Conservation (phyloP, 1,139 yeast species). For the Entelexis sorbosivorans region DNA sequence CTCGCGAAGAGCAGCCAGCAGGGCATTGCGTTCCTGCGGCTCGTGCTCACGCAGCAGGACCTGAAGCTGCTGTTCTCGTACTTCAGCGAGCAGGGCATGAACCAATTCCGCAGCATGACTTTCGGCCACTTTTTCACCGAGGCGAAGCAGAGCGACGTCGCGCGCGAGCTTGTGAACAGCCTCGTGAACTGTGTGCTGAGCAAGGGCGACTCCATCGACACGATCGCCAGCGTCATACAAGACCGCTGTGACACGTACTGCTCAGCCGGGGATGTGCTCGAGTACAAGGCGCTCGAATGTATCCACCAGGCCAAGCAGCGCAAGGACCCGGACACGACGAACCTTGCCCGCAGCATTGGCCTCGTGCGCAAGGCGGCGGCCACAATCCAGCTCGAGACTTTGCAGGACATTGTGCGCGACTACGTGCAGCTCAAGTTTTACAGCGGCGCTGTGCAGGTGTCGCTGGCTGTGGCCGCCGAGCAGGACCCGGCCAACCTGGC, state of each 20-base stretch:
- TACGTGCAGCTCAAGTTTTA: constrained; percentile 69
- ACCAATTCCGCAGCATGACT: constrained; percentile 52
- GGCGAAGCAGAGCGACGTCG: constrained; percentile 47
- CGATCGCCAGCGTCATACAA: constrained; percentile 77
- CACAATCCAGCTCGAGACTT: constrained; percentile 63
- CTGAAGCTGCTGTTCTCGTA: constrained; percentile 60
- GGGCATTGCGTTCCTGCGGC: constrained; percentile 76
- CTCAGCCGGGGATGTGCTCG: constrained; percentile 83
- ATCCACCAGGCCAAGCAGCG: constrained; percentile 68
- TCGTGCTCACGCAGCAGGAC: constrained; percentile 61
- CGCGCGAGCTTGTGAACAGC: constrained; percentile 78
- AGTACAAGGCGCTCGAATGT: constrained; percentile 89
- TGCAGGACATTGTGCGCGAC: constrained; percentile 68
- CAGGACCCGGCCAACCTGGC: constrained; percentile 53
- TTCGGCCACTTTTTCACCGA: constrained; percentile 74
- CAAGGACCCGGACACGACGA: constrained; percentile 29
- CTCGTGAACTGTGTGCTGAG: constrained; percentile 79
- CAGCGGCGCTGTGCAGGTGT: constrained; percentile 77
- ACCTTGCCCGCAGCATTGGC: constrained; percentile 61
- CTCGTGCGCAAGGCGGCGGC: constrained; percentile 74
- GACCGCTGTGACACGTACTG: constrained; percentile 93
- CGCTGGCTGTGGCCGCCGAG: constrained; percentile 63
- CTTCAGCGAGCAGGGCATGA: constrained; percentile 55
- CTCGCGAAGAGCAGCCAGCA: constrained; percentile 74
- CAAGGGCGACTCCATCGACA: constrained; percentile 88